Conservation (phyloP, 1,284 basidiomycete genomes). For the Puccinia coronata region DNA sequence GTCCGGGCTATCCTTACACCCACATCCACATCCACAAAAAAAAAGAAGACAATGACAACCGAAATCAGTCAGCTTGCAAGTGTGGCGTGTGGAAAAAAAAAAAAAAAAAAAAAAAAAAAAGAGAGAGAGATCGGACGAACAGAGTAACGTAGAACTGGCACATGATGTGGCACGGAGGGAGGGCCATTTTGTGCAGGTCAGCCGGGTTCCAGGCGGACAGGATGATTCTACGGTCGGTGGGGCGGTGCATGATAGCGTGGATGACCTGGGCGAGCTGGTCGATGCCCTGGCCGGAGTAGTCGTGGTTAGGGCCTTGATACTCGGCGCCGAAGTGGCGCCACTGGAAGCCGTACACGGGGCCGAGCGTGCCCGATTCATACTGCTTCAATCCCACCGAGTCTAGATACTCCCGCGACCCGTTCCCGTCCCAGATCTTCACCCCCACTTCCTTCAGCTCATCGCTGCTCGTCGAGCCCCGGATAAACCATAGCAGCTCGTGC, state of each 20-base stretch:
- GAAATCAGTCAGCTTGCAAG: not conserved
- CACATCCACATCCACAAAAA: too few relatives aligned
- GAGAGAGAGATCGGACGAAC: too few relatives aligned
- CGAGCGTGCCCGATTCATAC: constrained; percentile 86
- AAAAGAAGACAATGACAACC: too few relatives aligned
- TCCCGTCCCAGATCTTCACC: constrained; percentile 97
- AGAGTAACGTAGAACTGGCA: constrained; percentile 98
- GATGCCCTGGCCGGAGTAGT: constrained; percentile 85
- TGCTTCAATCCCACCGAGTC: constrained; percentile 79
- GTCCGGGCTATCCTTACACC: too few relatives aligned
- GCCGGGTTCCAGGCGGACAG: constrained; percentile 96
- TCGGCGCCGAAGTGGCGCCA: constrained; percentile 96
- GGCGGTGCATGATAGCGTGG: constrained; percentile 85
- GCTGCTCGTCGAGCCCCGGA: constrained; percentile 81
- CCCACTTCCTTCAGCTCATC: constrained; percentile 75
- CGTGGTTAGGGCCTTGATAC: constrained; percentile 76
- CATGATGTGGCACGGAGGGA: constrained; percentile 97
- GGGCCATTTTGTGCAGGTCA: constrained; percentile 88
- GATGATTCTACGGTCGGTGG: constrained; percentile 93
- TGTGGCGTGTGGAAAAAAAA: too few relatives aligned
- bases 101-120: too few relatives aligned
- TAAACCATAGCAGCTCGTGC: constrained; percentile 95
- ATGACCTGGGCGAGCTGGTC: constrained; percentile 90
- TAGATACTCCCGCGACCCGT: constrained; percentile 83
- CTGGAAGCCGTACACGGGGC: constrained; percentile 97